Evolutionary conservation across 106 monocot species (phyloP), one percentile per base, ranked within the genome.

Genomic region (Apostasia ramifera): DNA sequence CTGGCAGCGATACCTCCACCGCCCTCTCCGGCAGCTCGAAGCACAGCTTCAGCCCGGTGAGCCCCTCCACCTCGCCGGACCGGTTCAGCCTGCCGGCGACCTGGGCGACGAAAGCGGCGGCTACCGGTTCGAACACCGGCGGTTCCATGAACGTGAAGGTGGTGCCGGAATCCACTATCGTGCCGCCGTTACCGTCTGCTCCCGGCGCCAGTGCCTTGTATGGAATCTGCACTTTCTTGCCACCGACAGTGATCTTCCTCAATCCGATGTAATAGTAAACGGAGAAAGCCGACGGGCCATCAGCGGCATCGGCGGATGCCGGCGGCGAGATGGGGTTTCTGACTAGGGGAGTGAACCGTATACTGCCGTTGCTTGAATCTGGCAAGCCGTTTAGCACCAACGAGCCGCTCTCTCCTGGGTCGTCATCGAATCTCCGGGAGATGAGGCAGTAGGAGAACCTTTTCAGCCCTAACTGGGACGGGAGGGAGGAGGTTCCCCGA

Each of bases 401-500:
- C 54, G 79, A 66, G 8, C 95, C 95, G 47, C 77, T 71, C 44
- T 76, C 80, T 3, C 53, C 61, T 0, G 61, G n/a, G 58, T 71
- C 66, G 61, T 93, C 93, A 72, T 95, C 95, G 73, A 66, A 91
- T 2, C 74, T 66, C 47, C 91, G 91, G 53, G 91, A 91, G 44
- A 88, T 47, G 55, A 95, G 81, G 65, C 91, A 91, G 75, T 95
- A 95, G 51, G 95, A 88, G 88, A 91, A 91, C 7, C 84, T 57
- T 9, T 63, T 61, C 40, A 91, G 73, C 8, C 78, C 51, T 3
- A 95, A 78, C 72, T 91, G 95, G 1, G 79, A 14, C 1, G 91
- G 86, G 8, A 95, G 9, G 4, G 95, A 91, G n/a, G 85, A 55
- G 6, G 75, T 45, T 40, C 91, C 86, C 39, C 95, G 86, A 40